Percentiles rank a stretch among this genome's conserved stretches.
Conservation (phyloP, 768 basidiomycete genomes). For the Filobasidium floriforme region DNA sequence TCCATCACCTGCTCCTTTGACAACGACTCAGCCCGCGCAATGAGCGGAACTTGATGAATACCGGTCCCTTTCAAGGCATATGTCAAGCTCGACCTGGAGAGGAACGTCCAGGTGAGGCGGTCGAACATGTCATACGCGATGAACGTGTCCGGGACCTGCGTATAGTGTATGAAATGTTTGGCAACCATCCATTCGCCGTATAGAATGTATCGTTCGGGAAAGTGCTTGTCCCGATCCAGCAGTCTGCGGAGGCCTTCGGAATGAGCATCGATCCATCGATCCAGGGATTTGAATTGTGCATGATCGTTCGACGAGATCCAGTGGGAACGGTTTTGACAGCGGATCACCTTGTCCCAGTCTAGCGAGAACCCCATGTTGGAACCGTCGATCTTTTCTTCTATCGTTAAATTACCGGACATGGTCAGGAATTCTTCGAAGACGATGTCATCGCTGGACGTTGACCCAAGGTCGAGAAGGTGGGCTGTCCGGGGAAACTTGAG, state of each 20-base stretch:
- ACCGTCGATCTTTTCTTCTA: slow-evolving; percentile 62
- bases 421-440: slow-evolving; percentile 25
- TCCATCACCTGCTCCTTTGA: slow-evolving; percentile 46
- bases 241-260: slow-evolving; percentile 36
- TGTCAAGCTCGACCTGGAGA: slow-evolving; percentile 15
- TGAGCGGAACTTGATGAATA: slow-evolving; percentile 48
- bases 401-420: slow-evolving; percentile 43
- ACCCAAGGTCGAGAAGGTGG: slow-evolving; percentile 57
- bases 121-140: slow-evolving; percentile 48
- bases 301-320: slow-evolving; percentile 55
- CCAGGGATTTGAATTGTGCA: slow-evolving; percentile 58
- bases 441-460: slow-evolving; percentile 55
- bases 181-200: slow-evolving; percentile 62
- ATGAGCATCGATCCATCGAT: slow-evolving; percentile 53
- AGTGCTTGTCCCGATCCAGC: slow-evolving; percentile 48
- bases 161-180: slow-evolving; percentile 58
- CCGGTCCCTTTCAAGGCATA: slow-evolving; percentile 16
- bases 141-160: slow-evolving; percentile 54
- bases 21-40: slow-evolving; percentile 39
- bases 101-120: slow-evolving; percentile 14
- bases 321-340: slow-evolving; percentile 59
- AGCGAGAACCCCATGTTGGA: slow-evolving; percentile 63
- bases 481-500: slow-evolving; percentile 60
- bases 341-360: slow-evolving; percentile 48
- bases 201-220: slow-evolving; percentile 55